Evolutionary conservation across 441 rosid species (phyloP), one percentile per base, ranked within the genome.

Genomic region (Croton setiger): DNA sequence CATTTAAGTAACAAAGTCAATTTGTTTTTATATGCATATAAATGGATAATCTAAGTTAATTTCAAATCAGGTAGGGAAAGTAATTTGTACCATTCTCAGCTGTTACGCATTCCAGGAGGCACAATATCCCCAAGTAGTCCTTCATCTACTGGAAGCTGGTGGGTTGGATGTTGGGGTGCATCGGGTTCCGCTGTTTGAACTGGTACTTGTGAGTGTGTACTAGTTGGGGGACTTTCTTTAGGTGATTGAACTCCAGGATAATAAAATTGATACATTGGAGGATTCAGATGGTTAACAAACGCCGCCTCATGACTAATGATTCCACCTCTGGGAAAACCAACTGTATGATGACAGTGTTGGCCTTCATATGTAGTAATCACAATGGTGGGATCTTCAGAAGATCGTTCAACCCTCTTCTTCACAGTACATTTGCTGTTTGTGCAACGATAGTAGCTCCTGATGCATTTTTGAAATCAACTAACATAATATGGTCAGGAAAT

Each of bases 301-400:
- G 85, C 72, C 33, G 84, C 82, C 64, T 87, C 87, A 18, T 85
- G 93, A 52, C 77, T 81, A 64, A 87, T 81, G 78, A 85, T 67
- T 64, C 90, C 89, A 4, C 96, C 93, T 36, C 93, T 83, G 20
- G 90, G 95, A 78, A 86, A 89, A 49, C 96, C 94, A 48, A 82
- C 82, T 1, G 89, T 80, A 15, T 91, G 98, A 70, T 93, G 98
- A 53, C 96, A 89, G 75, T 93, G 98, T 67, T 93, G 98, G 47
- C 98, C 98, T 85, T 93, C 98, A 64, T 93, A 93, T 41, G 98
- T 93, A 12, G 98, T 93, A 63, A 93, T 89, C 23, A 93, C 97
- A 45, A 71, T 68, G 10, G 91, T 68, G 52, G 96, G 88, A 78
- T 93, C 97, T 57, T 91, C 90, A 0, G 86, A 89, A 31, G 96